Evolutionary conservation across 208 protist species (phyloP).

Genomic region (Leishmania turanica): DNA sequence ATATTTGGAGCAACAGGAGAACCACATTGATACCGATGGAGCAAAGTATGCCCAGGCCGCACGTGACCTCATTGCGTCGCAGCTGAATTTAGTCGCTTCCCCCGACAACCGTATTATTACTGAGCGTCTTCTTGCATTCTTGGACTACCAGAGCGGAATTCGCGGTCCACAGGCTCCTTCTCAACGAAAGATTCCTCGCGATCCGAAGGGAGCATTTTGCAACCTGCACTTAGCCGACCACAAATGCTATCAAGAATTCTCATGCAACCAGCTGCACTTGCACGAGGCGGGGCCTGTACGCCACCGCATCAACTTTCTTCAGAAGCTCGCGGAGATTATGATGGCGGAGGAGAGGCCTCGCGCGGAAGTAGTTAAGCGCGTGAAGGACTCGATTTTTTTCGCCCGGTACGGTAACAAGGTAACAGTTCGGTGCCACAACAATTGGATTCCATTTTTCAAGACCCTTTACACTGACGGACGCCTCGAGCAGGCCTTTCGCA

Average conservation of each 20-base stretch:
- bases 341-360: conserved; percentile 58
- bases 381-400: conserved; percentile 90
- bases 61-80: conserved; percentile 45
- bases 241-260: conserved; percentile 89
- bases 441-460: conserved; percentile 90
- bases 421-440: conserved; percentile 77
- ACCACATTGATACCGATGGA: conserved; percentile 31
- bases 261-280: conserved; percentile 87
- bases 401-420: conserved; percentile 90
- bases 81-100: conserved; percentile 32
- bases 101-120: conserved; percentile 43
- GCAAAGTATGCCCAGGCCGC: conserved; percentile 63
- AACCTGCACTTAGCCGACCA: conserved; percentile 89
- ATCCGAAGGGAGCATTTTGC: conserved; percentile 89
- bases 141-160: conserved; percentile 85
- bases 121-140: conserved; percentile 58
- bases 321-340: conserved; percentile 67
- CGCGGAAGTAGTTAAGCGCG: conserved; percentile 59
- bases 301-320: conserved; percentile 80
- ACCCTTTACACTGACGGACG: conserved; percentile 85
- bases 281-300: conserved; percentile 80
- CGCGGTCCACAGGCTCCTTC: conserved; percentile 75
- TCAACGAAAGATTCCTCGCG: conserved; percentile 78
- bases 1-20: conserved; percentile 68
- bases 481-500: conserved; percentile 81